Evolutionary conservation across 2,329 filamentous ascomycete genomes (phyloP).

Genomic region (Akanthomyces uredinophilus): DNA sequence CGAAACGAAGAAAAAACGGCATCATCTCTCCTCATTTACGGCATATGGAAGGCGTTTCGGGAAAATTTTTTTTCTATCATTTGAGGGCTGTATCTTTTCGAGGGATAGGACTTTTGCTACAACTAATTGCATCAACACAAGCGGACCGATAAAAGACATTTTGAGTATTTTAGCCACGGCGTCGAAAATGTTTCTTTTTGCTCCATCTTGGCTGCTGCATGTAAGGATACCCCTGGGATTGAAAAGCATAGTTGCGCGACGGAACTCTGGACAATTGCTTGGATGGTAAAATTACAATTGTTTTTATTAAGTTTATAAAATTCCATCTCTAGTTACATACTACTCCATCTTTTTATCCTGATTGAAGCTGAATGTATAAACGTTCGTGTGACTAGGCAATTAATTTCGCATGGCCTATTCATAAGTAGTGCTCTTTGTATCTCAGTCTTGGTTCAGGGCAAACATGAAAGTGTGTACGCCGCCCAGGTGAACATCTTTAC

Average conservation of each 20-base stretch:
- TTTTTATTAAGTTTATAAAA: background rate
- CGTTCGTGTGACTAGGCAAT: too few relatives aligned
- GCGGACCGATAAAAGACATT: slow-evolving; percentile 5
- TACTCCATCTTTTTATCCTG: background rate
- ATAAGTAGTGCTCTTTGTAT: too few relatives aligned
- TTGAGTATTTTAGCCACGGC: background rate
- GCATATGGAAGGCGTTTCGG: background rate
- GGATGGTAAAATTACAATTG: background rate
- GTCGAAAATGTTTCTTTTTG: slow-evolving; percentile 8
- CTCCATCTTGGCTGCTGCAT: slow-evolving; percentile 9
- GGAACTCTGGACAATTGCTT: background rate
- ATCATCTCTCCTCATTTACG: slow-evolving; percentile 12
- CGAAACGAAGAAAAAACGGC: slow-evolving; percentile 2
- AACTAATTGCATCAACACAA: background rate
- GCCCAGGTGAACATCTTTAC: too few relatives aligned
- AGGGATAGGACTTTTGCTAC: background rate
- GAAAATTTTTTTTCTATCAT: background rate
- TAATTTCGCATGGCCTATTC: too few relatives aligned
- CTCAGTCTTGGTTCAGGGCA: too few relatives aligned
- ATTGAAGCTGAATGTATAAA: too few relatives aligned
- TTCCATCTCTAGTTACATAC: background rate
- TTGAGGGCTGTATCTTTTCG: background rate
- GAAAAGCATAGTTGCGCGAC: slow-evolving; percentile 4
- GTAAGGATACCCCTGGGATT: slow-evolving; percentile 12
- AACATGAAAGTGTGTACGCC: too few relatives aligned